Evolutionary conservation across 768 basidiomycete species (phyloP).

Genomic region (Candolleomyces efflorescens): DNA sequence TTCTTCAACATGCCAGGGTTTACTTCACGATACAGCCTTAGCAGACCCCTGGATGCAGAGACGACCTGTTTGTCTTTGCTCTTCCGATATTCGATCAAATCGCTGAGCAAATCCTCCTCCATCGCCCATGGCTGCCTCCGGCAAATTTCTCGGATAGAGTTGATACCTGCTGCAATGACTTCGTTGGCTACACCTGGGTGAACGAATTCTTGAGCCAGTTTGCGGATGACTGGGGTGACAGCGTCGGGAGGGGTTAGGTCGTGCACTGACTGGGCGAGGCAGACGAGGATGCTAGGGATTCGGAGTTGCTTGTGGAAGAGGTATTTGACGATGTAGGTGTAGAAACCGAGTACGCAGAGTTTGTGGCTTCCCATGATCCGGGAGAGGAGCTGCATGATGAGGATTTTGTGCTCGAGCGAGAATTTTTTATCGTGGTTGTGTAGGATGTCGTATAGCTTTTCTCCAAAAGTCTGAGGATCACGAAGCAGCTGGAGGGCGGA

Average conservation of each 20-base stretch:
- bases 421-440: conserved; percentile 90
- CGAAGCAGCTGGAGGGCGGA: conserved; percentile 89
- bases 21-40: conserved; percentile 92
- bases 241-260: conserved; percentile 93
- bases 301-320: conserved; percentile 88
- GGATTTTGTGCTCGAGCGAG: conserved; percentile 93
- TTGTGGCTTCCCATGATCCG: conserved; percentile 93
- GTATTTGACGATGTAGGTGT: conserved; percentile 94
- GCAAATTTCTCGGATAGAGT: conserved; percentile 94
- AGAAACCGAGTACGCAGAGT: conserved; percentile 89
- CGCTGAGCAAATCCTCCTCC: conserved; percentile 90
- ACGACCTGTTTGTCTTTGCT: conserved; percentile 92
- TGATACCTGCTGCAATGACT: conserved; percentile 95
- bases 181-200: conserved; percentile 96
- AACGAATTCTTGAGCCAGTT: conserved; percentile 93
- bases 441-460: conserved; percentile 86
- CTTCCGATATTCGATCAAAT: conserved; percentile 93
- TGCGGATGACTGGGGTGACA: conserved; percentile 82
- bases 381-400: conserved; percentile 94
- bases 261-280: conserved; percentile 92
- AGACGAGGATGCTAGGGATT: conserved; percentile 89
- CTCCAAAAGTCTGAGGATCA: conserved; percentile 94
- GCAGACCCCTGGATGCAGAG: conserved; percentile 80
- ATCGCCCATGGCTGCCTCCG: conserved; percentile 94
- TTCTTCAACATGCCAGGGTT: conserved; percentile 91